These are phyloP conservation scores for Camelina hispida DNA, from an alignment of 345 rosid species.

Conservation along the genomic window DNA sequence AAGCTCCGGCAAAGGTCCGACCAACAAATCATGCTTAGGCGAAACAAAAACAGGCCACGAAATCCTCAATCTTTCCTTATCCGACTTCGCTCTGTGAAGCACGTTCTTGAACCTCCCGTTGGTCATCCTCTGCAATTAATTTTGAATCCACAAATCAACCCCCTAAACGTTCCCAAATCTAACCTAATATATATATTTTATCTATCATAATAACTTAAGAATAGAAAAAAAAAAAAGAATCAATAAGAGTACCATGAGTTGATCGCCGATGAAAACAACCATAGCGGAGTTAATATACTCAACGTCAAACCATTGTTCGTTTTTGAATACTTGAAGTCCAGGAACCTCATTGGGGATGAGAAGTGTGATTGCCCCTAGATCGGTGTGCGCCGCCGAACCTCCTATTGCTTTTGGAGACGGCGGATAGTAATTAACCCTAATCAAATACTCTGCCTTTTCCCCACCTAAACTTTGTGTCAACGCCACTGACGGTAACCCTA, in stretches of 20 bases:
- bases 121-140: not conserved
- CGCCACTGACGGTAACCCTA: not conserved
- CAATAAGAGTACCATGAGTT: not conserved
- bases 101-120: constrained; percentile 3
- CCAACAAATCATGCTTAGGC: not conserved
- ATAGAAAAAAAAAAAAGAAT: not conserved
- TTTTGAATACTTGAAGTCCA: constrained; percentile 2
- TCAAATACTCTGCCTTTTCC: not conserved
- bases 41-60: not conserved
- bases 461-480: not conserved
- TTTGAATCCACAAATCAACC: not conserved
- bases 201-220: not conserved
- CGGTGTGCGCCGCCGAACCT: not conserved
- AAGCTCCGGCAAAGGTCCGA: constrained; percentile 1
- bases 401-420: not conserved
- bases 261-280: not conserved
- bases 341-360: constrained; percentile 4
- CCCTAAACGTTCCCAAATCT: not conserved
- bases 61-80: not conserved
- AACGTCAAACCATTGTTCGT: not conserved
- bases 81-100: not conserved
- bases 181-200: too few relatives aligned
- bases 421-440: not conserved
- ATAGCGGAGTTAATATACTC: not conserved
- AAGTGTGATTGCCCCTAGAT: not conserved